These are phyloP conservation scores for Lumnitzera racemosa DNA, from an alignment of 345 rosid genomes.

Conservation along the genomic window DNA sequence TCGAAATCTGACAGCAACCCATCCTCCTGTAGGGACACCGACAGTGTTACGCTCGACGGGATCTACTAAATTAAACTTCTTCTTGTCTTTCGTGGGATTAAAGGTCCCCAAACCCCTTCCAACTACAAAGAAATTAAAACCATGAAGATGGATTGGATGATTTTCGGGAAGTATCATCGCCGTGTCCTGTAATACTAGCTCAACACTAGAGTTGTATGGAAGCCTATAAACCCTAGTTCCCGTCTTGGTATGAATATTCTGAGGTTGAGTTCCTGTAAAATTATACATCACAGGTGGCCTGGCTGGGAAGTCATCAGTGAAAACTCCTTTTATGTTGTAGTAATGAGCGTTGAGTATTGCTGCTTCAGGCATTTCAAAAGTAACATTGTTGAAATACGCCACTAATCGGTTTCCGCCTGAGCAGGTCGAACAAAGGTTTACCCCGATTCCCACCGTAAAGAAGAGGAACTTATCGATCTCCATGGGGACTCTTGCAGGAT, in stretches of 20 bases:
- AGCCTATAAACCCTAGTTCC: slow-evolving; percentile 74
- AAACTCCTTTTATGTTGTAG: slow-evolving; percentile 60
- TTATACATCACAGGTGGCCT: slow-evolving; percentile 42
- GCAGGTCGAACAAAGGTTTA: slow-evolving; percentile 66
- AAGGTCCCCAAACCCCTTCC: slow-evolving; percentile 79
- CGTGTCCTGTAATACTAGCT: slow-evolving; percentile 76
- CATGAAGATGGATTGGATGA: slow-evolving; percentile 90
- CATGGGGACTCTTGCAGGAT: slow-evolving; percentile 63
- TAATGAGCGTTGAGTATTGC: slow-evolving; percentile 73
- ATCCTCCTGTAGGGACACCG: slow-evolving; percentile 87
- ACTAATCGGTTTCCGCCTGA: slow-evolving; percentile 51
- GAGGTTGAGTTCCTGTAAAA: slow-evolving; percentile 57
- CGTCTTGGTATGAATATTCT: slow-evolving; percentile 45
- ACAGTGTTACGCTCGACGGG: slow-evolving; percentile 92
- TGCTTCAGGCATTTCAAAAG: slow-evolving; percentile 62
- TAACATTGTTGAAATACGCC: slow-evolving; percentile 65
- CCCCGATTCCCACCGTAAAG: slow-evolving; percentile 65
- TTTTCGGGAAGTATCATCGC: slow-evolving; percentile 72
- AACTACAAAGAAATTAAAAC: slow-evolving; percentile 73
- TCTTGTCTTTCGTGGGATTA: slow-evolving; percentile 40
- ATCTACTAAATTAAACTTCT: slow-evolving; percentile 70
- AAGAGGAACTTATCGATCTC: slow-evolving; percentile 53
- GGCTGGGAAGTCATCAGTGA: slow-evolving; percentile 68
- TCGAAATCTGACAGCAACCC: slow-evolving; percentile 74
- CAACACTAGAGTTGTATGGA: slow-evolving; percentile 53